phyloP scores from a whole-genome alignment of 352 stramenopile genomes.

The Pythium plurisporium region DNA sequence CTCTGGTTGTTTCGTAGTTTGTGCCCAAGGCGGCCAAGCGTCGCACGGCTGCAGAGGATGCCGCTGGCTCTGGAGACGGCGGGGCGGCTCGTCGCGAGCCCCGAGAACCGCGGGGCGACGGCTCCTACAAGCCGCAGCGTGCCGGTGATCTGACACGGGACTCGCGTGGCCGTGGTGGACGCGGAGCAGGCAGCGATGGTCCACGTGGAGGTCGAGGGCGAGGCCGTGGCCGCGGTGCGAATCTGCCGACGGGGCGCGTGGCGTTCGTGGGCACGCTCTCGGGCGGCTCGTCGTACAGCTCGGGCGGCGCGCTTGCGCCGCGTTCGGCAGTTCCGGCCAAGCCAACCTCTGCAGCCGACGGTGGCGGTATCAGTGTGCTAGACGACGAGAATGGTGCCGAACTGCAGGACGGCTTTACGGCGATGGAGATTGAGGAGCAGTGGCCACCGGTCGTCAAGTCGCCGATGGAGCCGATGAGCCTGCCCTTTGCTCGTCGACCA shows the following conservation, averaged over 20 bases:
- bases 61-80: slow-evolving; percentile 7
- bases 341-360: slow-evolving; percentile 51
- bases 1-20: slow-evolving; percentile 34
- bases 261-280: slow-evolving; percentile 79
- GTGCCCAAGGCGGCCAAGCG: slow-evolving; percentile 69
- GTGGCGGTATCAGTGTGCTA: slow-evolving; percentile 81
- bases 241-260: slow-evolving; percentile 61
- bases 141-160: slow-evolving; percentile 40
- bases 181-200: slow-evolving; percentile 11
- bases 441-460: slow-evolving; percentile 80
- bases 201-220: slow-evolving; percentile 37
- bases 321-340: slow-evolving; percentile 36
- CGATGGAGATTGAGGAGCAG: slow-evolving; percentile 64
- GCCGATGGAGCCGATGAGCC: slow-evolving; percentile 77
- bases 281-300: slow-evolving; percentile 73
- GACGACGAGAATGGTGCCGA: slow-evolving; percentile 51
- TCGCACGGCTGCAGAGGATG: slow-evolving; percentile 30
- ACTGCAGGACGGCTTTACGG: slow-evolving; percentile 43
- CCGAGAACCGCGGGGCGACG: slow-evolving; percentile 9
- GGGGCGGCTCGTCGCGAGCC: slow-evolving; percentile 8
- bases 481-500: slow-evolving; percentile 61
- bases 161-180: slow-evolving; percentile 15
- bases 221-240: slow-evolving; percentile 42
- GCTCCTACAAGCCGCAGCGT: slow-evolving; percentile 35
- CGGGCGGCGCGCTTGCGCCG: slow-evolving; percentile 29